Evolutionary conservation across 805 yeast species (phyloP).

Genomic region (Debaryomyces prosopidis): DNA sequence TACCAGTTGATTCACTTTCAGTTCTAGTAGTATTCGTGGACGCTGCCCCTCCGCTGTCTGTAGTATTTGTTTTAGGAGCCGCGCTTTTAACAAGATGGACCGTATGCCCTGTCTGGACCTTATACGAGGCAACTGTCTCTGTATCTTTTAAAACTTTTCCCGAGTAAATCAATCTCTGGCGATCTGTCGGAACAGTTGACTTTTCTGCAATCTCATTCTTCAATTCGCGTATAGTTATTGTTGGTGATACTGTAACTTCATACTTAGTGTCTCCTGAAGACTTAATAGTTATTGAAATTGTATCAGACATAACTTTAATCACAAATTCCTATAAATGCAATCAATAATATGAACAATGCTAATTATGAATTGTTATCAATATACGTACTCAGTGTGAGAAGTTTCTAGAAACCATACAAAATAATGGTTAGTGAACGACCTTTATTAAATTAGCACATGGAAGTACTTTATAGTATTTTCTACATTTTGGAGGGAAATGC

Average conservation of each 20-base stretch:
- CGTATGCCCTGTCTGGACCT: constrained; percentile 82
- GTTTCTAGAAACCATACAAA: constrained; percentile 2
- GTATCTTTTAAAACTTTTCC: constrained; percentile 90
- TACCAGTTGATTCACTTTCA: constrained; percentile 10
- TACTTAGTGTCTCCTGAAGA: constrained; percentile 79
- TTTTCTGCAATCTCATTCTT: constrained; percentile 63
- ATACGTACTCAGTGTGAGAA: not conserved
- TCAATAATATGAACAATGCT: not conserved
- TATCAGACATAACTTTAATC: constrained; percentile 21
- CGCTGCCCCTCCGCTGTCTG: constrained; percentile 25
- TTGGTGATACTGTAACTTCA: constrained; percentile 55
- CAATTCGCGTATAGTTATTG: constrained; percentile 63
- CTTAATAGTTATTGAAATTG: constrained; percentile 35
- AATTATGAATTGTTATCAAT: not conserved
- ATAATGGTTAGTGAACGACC: constrained; percentile 1
- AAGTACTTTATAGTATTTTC: not conserved
- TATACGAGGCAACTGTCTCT: constrained; percentile 73
- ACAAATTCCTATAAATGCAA: not conserved
- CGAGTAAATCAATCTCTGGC: constrained; percentile 88
- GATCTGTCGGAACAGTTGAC: constrained; percentile 68
- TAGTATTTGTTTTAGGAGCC: constrained; percentile 30
- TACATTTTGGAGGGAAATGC: not conserved
- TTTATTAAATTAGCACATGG: not conserved
- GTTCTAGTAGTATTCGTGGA: constrained; percentile 15
- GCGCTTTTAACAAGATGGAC: constrained; percentile 89